Evolutionary conservation across 225 moss, liverwort and hornwort species (phyloP), one percentile per base, ranked within the genome.

Genomic region (Thuidium tamariscinum): DNA sequence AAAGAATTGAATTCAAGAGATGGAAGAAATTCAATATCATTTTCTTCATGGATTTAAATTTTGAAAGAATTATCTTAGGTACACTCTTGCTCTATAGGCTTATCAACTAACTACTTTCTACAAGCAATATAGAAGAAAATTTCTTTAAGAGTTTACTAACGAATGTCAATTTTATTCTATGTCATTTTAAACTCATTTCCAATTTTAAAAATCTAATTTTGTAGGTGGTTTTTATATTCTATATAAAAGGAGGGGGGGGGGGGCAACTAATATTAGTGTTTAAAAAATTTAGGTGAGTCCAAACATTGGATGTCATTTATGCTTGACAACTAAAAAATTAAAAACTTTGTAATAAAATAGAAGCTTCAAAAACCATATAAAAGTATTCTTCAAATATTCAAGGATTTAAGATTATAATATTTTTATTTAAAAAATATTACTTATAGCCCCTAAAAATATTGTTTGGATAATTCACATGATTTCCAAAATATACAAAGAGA

Each of bases 401-500:
- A 37, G 11, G 6, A 2, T 37, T 22, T n/a, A n/a, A 11, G 37
- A 37, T 67, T 12, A 37, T 37, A 66, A 37, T 7, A 37, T 36
- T 36, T 66, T 0, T 36, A n/a, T 21, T 20, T 37, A 21, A 22
- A 37, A 0, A 1, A 39, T 67, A 2, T 67, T 37, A 21, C 3
- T 19, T n/a, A 21, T 21, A 36, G 11, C 2, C 0, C 21, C 4
- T 6, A 7, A 37, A 22, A 37, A 21, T 0, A 37, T 7, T 67
- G 13, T 67, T 67, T 1, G 3, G 2, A 37, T 1, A 13, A n/a
- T n/a, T n/a, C 2, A 13, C 0, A 13, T 7, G 1, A 2, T 7
- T 39, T 68, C 13, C 3, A 23, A 39, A 68, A 23, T 13, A 68
- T 23, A 23, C 11, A 39, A 39, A 68, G 7, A 68, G 2, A 25